These are phyloP conservation scores for Fusarium gaditjirri DNA, from an alignment of 2,329 filamentous ascomycete species.

Conservation along the genomic window DNA sequence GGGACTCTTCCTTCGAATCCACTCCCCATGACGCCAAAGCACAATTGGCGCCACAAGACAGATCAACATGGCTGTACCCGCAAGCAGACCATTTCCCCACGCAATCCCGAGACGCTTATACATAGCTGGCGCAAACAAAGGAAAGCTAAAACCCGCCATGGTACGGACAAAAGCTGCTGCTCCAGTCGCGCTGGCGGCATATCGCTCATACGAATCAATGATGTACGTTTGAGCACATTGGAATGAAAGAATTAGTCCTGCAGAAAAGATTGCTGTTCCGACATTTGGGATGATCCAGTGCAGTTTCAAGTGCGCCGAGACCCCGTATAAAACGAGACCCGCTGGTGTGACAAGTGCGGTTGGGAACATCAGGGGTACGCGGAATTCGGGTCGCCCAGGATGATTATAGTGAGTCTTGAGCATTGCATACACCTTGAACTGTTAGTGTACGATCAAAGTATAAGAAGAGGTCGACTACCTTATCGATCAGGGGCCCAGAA, in stretches of 20 bases:
- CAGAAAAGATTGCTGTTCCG: slow-evolving; percentile 58
- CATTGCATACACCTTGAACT: slow-evolving; percentile 41
- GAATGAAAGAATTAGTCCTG: slow-evolving; percentile 66
- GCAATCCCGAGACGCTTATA: slow-evolving; percentile 55
- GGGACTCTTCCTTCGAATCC: slow-evolving; percentile 33
- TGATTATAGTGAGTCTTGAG: slow-evolving; percentile 43
- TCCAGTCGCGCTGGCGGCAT: slow-evolving; percentile 56
- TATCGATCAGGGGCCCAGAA: slow-evolving; percentile 55
- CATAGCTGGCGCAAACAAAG: slow-evolving; percentile 63
- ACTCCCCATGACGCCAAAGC: slow-evolving; percentile 36
- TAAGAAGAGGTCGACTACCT: slow-evolving; percentile 20
- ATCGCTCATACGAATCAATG: slow-evolving; percentile 60
- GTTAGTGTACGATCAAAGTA: neutral
- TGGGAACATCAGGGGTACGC: slow-evolving; percentile 50
- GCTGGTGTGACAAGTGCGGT: slow-evolving; percentile 56
- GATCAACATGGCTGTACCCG: slow-evolving; percentile 38
- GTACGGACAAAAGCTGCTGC: slow-evolving; percentile 66
- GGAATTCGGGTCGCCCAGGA: slow-evolving; percentile 49
- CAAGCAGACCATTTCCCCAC: slow-evolving; percentile 56
- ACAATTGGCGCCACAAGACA: slow-evolving; percentile 31
- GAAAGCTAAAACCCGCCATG: slow-evolving; percentile 66
- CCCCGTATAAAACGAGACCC: slow-evolving; percentile 62
- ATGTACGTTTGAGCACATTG: slow-evolving; percentile 69
- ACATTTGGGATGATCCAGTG: slow-evolving; percentile 68
- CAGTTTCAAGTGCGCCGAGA: slow-evolving; percentile 52